Conservation (phyloP, 2,329 filamentous ascomycete genomes). For the Trichoderma breve region DNA sequence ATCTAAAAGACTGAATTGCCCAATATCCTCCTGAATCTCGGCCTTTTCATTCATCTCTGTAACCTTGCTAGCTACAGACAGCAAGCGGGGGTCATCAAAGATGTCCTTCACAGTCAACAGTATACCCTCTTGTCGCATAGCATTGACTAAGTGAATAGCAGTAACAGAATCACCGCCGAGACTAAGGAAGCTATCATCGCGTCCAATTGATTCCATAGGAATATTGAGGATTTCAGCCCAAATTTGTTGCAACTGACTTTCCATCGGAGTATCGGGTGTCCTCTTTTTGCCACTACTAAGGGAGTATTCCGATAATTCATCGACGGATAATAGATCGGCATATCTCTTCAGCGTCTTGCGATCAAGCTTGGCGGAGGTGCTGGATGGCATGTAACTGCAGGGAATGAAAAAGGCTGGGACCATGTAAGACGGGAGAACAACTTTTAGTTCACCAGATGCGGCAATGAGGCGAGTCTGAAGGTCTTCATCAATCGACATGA, state of each 20-base stretch:
- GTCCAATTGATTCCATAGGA: slow-evolving; percentile 29
- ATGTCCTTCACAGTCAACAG: slow-evolving; percentile 21
- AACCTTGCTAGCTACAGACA: neutral
- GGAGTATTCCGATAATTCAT: slow-evolving; percentile 1
- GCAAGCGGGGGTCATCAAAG: slow-evolving; percentile 24
- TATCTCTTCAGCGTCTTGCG: neutral
- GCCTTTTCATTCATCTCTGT: neutral
- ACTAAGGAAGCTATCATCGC: slow-evolving; percentile 29
- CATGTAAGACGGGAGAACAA: slow-evolving; percentile 15
- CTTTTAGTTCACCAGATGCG: neutral
- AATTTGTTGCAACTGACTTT: slow-evolving; percentile 2
- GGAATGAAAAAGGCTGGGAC: slow-evolving; percentile 15
- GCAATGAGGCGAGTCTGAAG: slow-evolving; percentile 18
- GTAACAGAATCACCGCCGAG: slow-evolving; percentile 31
- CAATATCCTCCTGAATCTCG: neutral
- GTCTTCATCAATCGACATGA: slow-evolving; percentile 15
- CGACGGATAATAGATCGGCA: neutral
- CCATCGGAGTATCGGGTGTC: slow-evolving; percentile 10
- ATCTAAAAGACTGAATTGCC: slow-evolving; percentile 28
- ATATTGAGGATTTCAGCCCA: slow-evolving; percentile 17
- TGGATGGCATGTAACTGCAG: slow-evolving; percentile 2
- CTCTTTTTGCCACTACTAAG: neutral
- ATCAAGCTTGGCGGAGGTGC: slow-evolving; percentile 11
- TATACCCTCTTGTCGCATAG: slow-evolving; percentile 15
- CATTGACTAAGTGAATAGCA: slow-evolving; percentile 25